Evolutionary conservation across 148 eudicot species (phyloP).

Genomic region (Cornus suecica): DNA sequence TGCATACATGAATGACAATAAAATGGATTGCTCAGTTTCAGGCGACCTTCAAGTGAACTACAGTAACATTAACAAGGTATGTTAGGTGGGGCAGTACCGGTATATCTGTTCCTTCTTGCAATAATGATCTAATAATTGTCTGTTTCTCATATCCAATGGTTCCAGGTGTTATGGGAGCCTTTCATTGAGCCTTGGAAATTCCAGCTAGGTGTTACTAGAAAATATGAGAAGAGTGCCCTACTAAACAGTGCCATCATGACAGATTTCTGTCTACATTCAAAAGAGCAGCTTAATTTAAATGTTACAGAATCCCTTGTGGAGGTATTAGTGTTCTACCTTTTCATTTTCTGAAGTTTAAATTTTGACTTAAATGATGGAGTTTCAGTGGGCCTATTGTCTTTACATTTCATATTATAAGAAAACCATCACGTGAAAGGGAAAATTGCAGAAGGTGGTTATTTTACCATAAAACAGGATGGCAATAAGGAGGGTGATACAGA

Average conservation of each 20-base stretch:
- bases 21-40: conserved; percentile 35
- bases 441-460: background rate
- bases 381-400: background rate
- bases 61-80: conserved; percentile 88
- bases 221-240: conserved; percentile 56
- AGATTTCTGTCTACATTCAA: conserved; percentile 55
- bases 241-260: conserved; percentile 42
- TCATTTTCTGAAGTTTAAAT: background rate
- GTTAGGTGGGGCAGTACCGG: background rate
- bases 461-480: background rate
- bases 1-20: conserved; percentile 32
- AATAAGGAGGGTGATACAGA: no score
- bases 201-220: conserved; percentile 44
- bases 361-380: background rate
- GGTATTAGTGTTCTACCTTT: conserved; percentile 37
- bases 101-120: conserved; percentile 1
- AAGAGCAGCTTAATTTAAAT: conserved; percentile 67
- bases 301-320: conserved; percentile 72
- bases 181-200: conserved; percentile 89
- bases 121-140: conserved; percentile 6
- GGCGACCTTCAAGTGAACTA: conserved; percentile 80
- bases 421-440: background rate
- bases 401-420: background rate
- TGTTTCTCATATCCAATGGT: conserved; percentile 11
- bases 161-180: conserved; percentile 96